Percentiles rank a stretch among this genome's conserved stretches.
These are phyloP conservation scores for Colletotrichum noveboracense DNA, from an alignment of 2,329 filamentous ascomycete genomes.

Conservation along the genomic window DNA sequence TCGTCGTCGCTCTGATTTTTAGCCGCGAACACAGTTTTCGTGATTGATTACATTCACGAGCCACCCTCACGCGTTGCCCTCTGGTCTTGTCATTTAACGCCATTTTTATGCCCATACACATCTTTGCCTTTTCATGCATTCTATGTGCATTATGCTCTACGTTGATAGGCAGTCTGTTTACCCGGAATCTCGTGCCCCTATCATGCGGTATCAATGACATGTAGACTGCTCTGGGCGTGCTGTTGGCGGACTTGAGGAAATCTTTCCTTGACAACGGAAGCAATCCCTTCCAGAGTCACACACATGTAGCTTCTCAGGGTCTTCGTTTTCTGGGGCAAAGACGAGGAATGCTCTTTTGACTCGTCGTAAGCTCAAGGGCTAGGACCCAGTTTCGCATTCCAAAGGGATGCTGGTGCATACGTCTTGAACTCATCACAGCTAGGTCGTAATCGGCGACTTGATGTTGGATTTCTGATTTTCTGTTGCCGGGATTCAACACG, in stretches of 20 bases:
- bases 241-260: background rate
- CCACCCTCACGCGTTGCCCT: background rate
- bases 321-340: too few relatives aligned
- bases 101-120: rapidly evolving
- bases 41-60: too few relatives aligned
- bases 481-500: rapidly evolving
- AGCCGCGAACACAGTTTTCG: too few relatives aligned
- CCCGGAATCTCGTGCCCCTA: background rate
- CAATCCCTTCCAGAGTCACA: background rate
- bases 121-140: background rate
- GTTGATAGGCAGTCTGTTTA: background rate
- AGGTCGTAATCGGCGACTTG: background rate
- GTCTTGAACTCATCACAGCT: background rate
- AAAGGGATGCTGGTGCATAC: too few relatives aligned
- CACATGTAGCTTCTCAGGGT: background rate
- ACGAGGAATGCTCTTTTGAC: too few relatives aligned
- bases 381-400: too few relatives aligned
- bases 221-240: background rate
- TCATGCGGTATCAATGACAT: background rate
- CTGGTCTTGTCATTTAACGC: too few relatives aligned
- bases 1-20: too few relatives aligned
- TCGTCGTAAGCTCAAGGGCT: too few relatives aligned
- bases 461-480: background rate
- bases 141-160: background rate
- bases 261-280: background rate